A percentile compares a stretch with the other conserved stretches of the same genome.
Evolutionary conservation across 192 early-diverging fungal species (phyloP).

Genomic region (Phlyctochytrium arcticum): DNA sequence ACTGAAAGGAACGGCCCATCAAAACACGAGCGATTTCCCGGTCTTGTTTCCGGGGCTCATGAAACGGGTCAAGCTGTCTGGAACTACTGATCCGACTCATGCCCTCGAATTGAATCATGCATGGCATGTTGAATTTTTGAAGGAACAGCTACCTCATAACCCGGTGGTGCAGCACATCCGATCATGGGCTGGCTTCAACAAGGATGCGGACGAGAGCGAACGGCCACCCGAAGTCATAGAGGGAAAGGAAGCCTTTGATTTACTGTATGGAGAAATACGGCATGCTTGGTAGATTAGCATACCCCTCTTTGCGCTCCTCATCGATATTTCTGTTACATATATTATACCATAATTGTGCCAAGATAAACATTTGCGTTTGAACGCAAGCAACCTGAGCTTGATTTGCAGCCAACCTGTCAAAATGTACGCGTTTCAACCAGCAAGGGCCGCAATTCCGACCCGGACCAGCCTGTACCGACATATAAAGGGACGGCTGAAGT

Average conservation of each 20-base stretch:
- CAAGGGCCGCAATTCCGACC: no score
- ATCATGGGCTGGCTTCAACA: constrained; percentile 8
- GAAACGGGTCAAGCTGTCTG: constrained; percentile 2
- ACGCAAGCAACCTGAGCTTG: no score
- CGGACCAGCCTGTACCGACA: no score
- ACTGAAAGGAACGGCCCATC: constrained; percentile 22
- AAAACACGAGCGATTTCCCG: constrained; percentile 24
- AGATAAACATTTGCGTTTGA: no score
- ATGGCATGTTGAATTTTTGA: constrained; percentile 8
- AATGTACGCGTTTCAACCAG: no score
- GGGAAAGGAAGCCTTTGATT: constrained; percentile 2
- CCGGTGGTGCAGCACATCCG: no score
- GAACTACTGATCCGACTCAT: background rate
- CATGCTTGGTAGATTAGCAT: no score
- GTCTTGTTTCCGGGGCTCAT: constrained; percentile 6
- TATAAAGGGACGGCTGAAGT: no score
- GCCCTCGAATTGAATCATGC: background rate
- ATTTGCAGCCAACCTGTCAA: no score
- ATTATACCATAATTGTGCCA: no score
- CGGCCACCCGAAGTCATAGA: background rate
- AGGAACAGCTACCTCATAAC: constrained; percentile 12
- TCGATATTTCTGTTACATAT: no score
- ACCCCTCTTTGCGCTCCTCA: no score
- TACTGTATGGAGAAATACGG: background rate
- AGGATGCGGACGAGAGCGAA: background rate